Base-by-base conservation (phyloP, 192 early-diverging fungal genomes). In the Backusella westeae region DNA sequence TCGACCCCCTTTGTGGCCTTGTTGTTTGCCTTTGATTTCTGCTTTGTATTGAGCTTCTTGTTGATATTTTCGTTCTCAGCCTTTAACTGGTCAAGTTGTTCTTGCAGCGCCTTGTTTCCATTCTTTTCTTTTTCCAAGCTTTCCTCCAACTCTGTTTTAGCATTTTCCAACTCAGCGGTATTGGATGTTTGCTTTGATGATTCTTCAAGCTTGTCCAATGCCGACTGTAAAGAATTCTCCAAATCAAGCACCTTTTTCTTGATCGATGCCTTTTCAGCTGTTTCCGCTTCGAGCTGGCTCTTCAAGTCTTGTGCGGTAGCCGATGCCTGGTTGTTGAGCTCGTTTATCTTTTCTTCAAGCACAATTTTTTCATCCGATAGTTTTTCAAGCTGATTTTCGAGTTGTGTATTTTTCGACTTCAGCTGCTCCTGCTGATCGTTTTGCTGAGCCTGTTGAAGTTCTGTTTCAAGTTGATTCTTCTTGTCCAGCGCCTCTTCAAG, bases 371-470 rank as follows among this genome's bases (percentile, higher is more conserved):
- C 56, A 14, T 29, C 56, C 21, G 26, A 63, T 29, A 63, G 56
- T 26, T 63, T 63, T 63, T 63, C 56, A 4, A 63, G 32, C 38
- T 69, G 35, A 6, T 38, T 52, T 34, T 72, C 71, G 23, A 52
- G 23, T 19, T 44, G 14, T 19, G 49, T 34, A 34, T 53, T 72
- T 44, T 49, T 72, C 0, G 49, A 49, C 23, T 72, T 19, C 14
- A 49, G 19, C 21, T 72, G 32, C 23, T 34, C 39, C 2, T 49
- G 39, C 29, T 29, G 39, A 6, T 72, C 44, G 6, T 34, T 46
- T 17, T 52, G 29, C 29, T 72, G 71, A 53, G 71, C 32, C 26
- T 72, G 44, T 53, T 49, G 17, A 9, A 53, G 71, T 7, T 72
- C 49, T 15, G 44, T n/a, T 35, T 72, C 44, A n/a, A 34, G 29